Evolutionary conservation across 352 stramenopile genomes (phyloP), one percentile per base, ranked within the genome.

Genomic region (Lagenidium giganteum): DNA sequence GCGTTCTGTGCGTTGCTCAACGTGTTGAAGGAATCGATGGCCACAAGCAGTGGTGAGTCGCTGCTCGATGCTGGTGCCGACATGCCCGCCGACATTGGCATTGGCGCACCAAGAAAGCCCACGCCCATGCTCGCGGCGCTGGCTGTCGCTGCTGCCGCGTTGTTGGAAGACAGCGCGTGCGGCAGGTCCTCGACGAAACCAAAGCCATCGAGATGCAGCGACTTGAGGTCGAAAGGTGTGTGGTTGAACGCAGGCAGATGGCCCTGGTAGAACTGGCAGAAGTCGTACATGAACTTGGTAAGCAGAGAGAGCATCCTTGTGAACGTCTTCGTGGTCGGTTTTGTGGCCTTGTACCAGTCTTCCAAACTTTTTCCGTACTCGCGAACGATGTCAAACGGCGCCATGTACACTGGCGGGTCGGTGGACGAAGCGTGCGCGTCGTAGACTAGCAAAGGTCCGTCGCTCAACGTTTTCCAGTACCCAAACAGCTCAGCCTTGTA

Each of bases 351-450:
- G 54, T 94, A 88, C 91, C 91, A 97, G 21, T 83, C 81, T 14
- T 96, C 80, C 13, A 97, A 46, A 16, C 80, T 81, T 30, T 76
- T 74, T 29, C 95, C 93, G 48, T 96, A 96, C 45, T 96, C 87
- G 27, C 77, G 70, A 3, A 97, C 87, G n/a, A 97, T 61, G 56
- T 98, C 92, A 49, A 96, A 97, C 0, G 82, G 61, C n/a, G 63
- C 58, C 17, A 78, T 59, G 49, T 84, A 83, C 22, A 64, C 56
- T 12, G 67, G 60, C 29, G 64, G 45, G 11, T 80, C 64, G 24
- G 38, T 42, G 38, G 39, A 61, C 13, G 38, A 51, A 28, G 40
- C 67, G 5, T 47, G 54, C 13, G 54, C 47, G 16, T 53, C 62
- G 52, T 77, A 77, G 17, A 84, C 53, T 7, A 78, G 61, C 26